Percentiles rank a stretch among this genome's conserved stretches.
These are phyloP conservation scores for Leucogyrophana mollusca DNA, from an alignment of 768 basidiomycete genomes.

Conservation along the genomic window DNA sequence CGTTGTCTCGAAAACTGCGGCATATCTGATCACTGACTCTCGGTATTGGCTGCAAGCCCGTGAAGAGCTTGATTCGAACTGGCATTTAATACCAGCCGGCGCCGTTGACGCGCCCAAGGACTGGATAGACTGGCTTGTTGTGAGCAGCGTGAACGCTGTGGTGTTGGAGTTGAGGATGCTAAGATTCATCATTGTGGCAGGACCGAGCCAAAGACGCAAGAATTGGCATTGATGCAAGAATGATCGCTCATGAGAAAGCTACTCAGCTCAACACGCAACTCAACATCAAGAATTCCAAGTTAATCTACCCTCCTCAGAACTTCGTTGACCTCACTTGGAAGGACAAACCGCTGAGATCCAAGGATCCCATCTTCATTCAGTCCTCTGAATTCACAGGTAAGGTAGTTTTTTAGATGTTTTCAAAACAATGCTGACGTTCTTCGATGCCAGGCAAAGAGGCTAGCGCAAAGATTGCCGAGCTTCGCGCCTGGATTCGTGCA, in stretches of 20 bases:
- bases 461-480: conserved; percentile 60
- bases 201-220: conserved; percentile 41
- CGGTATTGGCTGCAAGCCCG: conserved; percentile 83
- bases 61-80: conserved; percentile 68
- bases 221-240: conserved; percentile 83
- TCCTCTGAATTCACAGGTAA: conserved; percentile 67
- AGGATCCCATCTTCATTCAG: conserved; percentile 64
- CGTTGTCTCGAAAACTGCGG: conserved; percentile 61
- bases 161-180: neutral
- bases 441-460: conserved; percentile 54
- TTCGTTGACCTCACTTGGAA: conserved; percentile 82
- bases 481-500: conserved; percentile 67
- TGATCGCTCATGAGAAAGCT: conserved; percentile 75
- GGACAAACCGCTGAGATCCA: conserved; percentile 69
- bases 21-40: conserved; percentile 78
- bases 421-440: neutral
- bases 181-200: conserved; percentile 22
- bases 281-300: conserved; percentile 51
- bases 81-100: conserved; percentile 66
- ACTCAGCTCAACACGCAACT: conserved; percentile 58
- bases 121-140: conserved; percentile 80
- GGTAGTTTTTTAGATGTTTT: conserved; percentile 7
- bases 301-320: conserved; percentile 82
- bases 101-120: conserved; percentile 52
- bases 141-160: conserved; percentile 28